A percentile compares a stretch with the other conserved stretches of the same genome.
phyloP scores from a whole-genome alignment of 192 early-diverging fungal genomes.

The Dissophora globulifera region DNA sequence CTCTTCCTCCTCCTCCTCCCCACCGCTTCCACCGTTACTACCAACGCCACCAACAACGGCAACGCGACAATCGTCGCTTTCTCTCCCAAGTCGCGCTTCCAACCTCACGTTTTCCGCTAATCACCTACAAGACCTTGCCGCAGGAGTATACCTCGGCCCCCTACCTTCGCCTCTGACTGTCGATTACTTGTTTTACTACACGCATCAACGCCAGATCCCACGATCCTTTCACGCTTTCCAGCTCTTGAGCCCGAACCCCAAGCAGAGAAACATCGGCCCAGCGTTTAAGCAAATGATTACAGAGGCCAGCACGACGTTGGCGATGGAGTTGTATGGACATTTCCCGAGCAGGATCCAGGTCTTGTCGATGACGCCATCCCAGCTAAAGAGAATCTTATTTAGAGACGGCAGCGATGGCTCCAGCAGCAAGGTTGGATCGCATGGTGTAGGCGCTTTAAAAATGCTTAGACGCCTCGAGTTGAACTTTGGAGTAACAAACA shows the following conservation, averaged over 20 bases:
- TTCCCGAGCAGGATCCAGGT: conserved; percentile 25
- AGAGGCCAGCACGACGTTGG: background rate
- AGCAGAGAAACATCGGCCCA: too few relatives aligned
- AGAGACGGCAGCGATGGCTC: background rate
- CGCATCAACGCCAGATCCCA: conserved; percentile 26
- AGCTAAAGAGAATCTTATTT: conserved; percentile 3
- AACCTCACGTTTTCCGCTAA: too few relatives aligned
- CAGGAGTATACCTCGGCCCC: background rate
- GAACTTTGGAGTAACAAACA: conserved; percentile 6
- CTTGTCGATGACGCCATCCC: conserved; percentile 27
- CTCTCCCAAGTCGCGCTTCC: too few relatives aligned
- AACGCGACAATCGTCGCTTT: too few relatives aligned
- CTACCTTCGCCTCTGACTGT: conserved; percentile 12
- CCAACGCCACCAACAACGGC: too few relatives aligned
- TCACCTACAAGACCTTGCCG: too few relatives aligned
- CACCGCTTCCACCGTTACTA: too few relatives aligned
- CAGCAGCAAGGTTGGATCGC: background rate
- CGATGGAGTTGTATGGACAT: conserved; percentile 7
- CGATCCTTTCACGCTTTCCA: conserved; percentile 7
- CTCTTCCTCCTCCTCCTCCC: too few relatives aligned
- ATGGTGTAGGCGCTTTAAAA: conserved; percentile 1
- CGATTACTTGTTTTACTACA: conserved; percentile 39
- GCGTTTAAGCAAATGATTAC: background rate
- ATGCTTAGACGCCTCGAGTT: conserved; percentile 28
- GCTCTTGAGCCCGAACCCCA: background rate